phyloP scores from a whole-genome alignment of 2,329 filamentous ascomycete genomes.

The Aspergillus fumigatiaffinis region DNA sequence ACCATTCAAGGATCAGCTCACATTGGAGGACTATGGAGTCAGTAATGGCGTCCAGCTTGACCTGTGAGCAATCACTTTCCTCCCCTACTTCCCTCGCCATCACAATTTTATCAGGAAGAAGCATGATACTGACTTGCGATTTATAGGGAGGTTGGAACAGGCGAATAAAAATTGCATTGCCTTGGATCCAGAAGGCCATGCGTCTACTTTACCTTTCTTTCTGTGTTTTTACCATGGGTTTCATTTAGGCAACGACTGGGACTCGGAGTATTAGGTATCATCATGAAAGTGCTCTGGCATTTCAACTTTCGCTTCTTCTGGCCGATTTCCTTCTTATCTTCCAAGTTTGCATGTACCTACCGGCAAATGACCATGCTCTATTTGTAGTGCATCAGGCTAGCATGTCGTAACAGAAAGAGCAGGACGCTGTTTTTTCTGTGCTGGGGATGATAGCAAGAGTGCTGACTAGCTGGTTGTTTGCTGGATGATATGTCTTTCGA shows the following conservation, averaged over 20 bases:
- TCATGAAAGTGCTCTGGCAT: neutral
- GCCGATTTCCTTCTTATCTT: slow-evolving; percentile 1
- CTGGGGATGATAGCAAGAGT: slow-evolving; percentile 11
- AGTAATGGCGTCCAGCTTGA: slow-evolving; percentile 72
- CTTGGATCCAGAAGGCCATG: neutral
- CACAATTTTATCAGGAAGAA: neutral
- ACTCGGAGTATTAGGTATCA: slow-evolving; percentile 7
- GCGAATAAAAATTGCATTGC: slow-evolving; percentile 31
- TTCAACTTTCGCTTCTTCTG: slow-evolving; percentile 6
- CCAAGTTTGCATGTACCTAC: slow-evolving; percentile 25
- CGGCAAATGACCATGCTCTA: slow-evolving; percentile 24
- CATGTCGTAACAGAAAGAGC: slow-evolving; percentile 16
- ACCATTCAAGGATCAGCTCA: slow-evolving; percentile 88
- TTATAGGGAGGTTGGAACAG: slow-evolving; percentile 45
- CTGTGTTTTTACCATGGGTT: slow-evolving; percentile 1
- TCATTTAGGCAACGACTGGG: slow-evolving; percentile 1
- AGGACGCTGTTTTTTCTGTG: slow-evolving; percentile 8
- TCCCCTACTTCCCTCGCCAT: neutral
- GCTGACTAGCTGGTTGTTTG: slow-evolving; percentile 4
- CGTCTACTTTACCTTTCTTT: neutral
- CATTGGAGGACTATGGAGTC: slow-evolving; percentile 87
- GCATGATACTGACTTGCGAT: slow-evolving; percentile 19
- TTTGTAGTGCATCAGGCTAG: slow-evolving; percentile 21
- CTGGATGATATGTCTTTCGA: slow-evolving; percentile 5
- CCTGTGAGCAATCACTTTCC: slow-evolving; percentile 31